phyloP scores from a whole-genome alignment of 257 asterid genomes.

The Solanum paucissectum region DNA sequence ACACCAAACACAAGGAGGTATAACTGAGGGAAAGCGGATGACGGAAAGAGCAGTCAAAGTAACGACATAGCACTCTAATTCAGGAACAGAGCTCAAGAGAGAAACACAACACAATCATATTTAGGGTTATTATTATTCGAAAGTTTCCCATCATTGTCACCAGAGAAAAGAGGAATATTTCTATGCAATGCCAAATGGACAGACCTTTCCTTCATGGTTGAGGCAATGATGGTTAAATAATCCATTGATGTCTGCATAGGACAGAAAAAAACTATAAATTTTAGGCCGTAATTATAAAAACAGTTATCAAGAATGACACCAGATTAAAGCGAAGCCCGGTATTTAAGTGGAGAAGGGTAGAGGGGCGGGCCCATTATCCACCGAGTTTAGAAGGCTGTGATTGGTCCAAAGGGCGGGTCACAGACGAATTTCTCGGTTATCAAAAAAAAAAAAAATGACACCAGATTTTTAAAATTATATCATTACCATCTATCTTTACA shows the following conservation, averaged over 20 bases:
- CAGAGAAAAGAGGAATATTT: not conserved
- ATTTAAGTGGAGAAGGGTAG: too few species aligned
- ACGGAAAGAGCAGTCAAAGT: not conserved
- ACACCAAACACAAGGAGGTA: not conserved
- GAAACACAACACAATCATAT: not conserved
- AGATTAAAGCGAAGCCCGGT: not conserved
- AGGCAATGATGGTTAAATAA: slow-evolving; percentile 73
- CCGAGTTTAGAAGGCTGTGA: too few species aligned
- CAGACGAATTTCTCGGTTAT: too few species aligned
- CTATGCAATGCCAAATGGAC: slow-evolving; percentile 1
- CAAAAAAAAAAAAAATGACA: not conserved
- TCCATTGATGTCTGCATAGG: slow-evolving; percentile 64
- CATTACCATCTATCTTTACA: not conserved
- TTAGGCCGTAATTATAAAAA: not conserved
- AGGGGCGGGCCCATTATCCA: too few species aligned
- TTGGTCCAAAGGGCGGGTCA: too few species aligned
- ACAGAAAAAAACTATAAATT: not conserved
- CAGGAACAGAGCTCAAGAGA: not conserved
- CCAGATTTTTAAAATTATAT: not conserved
- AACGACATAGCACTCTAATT: not conserved
- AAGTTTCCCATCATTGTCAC: not conserved
- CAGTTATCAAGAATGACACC: not conserved
- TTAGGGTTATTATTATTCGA: not conserved
- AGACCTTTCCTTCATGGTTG: slow-evolving; percentile 86
- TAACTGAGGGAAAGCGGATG: not conserved